These are phyloP conservation scores for Elaeis oleifera DNA, from an alignment of 202 grass and related monocot genomes.

Conservation along the genomic window DNA sequence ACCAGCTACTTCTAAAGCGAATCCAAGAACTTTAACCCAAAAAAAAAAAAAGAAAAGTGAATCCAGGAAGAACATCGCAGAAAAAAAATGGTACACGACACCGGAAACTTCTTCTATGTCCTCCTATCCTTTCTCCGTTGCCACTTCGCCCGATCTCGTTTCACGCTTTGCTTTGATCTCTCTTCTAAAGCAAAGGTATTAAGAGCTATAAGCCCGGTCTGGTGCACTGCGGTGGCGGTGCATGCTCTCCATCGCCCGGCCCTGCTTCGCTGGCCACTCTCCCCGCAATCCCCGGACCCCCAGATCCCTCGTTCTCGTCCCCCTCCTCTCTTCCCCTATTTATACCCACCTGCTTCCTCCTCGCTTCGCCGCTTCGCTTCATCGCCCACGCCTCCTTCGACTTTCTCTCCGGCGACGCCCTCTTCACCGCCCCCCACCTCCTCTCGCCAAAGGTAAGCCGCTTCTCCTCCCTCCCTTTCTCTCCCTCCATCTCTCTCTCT, in stretches of 20 bases:
- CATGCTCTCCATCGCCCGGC: conserved; percentile 2
- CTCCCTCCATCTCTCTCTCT: too few relatives aligned
- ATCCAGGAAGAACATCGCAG: too few relatives aligned
- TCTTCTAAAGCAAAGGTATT: too few relatives aligned
- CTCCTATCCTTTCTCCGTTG: too few relatives aligned
- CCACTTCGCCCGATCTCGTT: too few relatives aligned
- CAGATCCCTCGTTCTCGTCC: not conserved
- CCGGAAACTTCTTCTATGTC: too few relatives aligned
- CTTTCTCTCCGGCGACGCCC: not conserved
- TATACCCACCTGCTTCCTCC: not conserved
- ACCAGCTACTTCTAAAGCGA: too few relatives aligned
- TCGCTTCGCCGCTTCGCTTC: not conserved
- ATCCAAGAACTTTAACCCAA: too few relatives aligned
- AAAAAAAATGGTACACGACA: too few relatives aligned
- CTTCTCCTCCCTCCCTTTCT: not conserved
- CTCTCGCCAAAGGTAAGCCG: not conserved
- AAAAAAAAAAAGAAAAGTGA: too few relatives aligned
- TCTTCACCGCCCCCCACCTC: not conserved
- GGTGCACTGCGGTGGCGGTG: not conserved
- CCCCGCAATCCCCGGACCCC: conserved; percentile 5
- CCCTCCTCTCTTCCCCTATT: not conserved
- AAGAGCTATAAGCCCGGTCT: not conserved
- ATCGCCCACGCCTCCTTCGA: not conserved
- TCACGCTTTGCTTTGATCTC: too few relatives aligned
- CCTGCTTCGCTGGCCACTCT: conserved; percentile 5